Evolutionary conservation across 2,329 filamentous ascomycete genomes (phyloP).

Genomic region (Salinomyces thailandicus): DNA sequence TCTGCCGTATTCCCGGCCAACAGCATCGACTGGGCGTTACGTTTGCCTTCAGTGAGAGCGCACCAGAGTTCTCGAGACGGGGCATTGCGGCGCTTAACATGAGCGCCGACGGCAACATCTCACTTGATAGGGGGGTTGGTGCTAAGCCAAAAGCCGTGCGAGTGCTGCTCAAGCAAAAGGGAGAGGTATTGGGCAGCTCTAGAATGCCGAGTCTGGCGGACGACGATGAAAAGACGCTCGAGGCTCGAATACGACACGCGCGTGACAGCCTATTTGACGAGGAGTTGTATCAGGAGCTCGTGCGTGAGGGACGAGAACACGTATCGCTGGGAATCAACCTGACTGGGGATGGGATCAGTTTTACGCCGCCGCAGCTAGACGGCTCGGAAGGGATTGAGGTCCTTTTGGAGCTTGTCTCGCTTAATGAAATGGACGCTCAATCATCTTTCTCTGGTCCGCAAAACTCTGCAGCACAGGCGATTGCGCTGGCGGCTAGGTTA

Average conservation of each 20-base stretch:
- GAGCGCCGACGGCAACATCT: conserved; percentile 61
- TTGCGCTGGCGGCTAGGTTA: conserved; percentile 60
- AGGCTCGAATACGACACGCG: conserved; percentile 61
- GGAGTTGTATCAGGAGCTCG: conserved; percentile 84
- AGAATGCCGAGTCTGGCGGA: conserved; percentile 24
- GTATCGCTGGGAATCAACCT: conserved; percentile 60
- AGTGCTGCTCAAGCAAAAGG: conserved; percentile 53
- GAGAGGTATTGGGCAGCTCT: conserved; percentile 48
- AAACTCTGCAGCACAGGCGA: conserved; percentile 49
- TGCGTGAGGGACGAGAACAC: conserved; percentile 66
- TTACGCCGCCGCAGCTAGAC: conserved; percentile 3
- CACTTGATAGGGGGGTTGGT: conserved; percentile 57
- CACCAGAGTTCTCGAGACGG: conserved; percentile 50
- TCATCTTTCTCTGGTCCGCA: conserved; percentile 7
- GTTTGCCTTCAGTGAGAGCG: conserved; percentile 75
- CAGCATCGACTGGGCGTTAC: conserved; percentile 65
- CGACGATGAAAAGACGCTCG: conserved; percentile 48
- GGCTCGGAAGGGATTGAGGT: conserved; percentile 47
- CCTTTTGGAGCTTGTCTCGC: conserved; percentile 55
- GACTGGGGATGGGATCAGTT: conserved; percentile 37
- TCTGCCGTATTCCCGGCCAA: conserved; percentile 66
- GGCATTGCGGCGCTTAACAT: conserved; percentile 74
- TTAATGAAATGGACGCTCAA: conserved; percentile 35
- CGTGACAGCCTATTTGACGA: conserved; percentile 71
- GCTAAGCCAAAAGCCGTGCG: conserved; percentile 51